Evolutionary conservation across 768 basidiomycete species (phyloP).

Genomic region (Tubosaeta sp.): DNA sequence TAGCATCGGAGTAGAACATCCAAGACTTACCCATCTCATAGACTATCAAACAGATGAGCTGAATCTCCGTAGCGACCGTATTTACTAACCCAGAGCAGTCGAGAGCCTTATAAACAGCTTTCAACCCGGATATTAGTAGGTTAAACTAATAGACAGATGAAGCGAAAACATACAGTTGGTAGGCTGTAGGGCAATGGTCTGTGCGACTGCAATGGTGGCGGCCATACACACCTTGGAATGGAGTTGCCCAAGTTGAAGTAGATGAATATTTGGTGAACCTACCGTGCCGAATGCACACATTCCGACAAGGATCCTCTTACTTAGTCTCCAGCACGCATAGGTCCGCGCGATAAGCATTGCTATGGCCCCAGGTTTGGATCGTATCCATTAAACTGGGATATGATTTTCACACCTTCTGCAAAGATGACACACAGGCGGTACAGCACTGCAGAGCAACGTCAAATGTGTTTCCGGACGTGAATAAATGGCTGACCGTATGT

Average conservation of each 20-base stretch:
- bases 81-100: slow-evolving; percentile 5
- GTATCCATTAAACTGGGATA: neutral
- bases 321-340: slow-evolving; percentile 13
- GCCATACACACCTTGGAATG: slow-evolving; percentile 4
- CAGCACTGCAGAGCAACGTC: slow-evolving; percentile 3
- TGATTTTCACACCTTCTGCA: slow-evolving; percentile 13
- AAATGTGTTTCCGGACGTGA: neutral
- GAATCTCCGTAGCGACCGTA: slow-evolving; percentile 6
- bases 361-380: neutral
- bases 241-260: neutral
- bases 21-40: slow-evolving; percentile 13
- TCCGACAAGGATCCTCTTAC: slow-evolving; percentile 16
- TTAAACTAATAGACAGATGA: neutral
- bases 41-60: slow-evolving; percentile 9
- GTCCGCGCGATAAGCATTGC: slow-evolving; percentile 18
- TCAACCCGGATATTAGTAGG: neutral
- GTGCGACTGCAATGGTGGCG: slow-evolving; percentile 3
- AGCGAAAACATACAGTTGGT: slow-evolving; percentile 3
- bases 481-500: slow-evolving; percentile 1
- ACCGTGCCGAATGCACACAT: slow-evolving; percentile 11
- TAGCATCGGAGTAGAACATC: neutral
- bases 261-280: neutral
- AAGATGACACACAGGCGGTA: slow-evolving; percentile 14
- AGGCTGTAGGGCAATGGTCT: neutral
- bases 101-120: slow-evolving; percentile 11